Base-by-base conservation (phyloP, 176 grass and related monocot species). In the Ensete glaucum region DNA sequence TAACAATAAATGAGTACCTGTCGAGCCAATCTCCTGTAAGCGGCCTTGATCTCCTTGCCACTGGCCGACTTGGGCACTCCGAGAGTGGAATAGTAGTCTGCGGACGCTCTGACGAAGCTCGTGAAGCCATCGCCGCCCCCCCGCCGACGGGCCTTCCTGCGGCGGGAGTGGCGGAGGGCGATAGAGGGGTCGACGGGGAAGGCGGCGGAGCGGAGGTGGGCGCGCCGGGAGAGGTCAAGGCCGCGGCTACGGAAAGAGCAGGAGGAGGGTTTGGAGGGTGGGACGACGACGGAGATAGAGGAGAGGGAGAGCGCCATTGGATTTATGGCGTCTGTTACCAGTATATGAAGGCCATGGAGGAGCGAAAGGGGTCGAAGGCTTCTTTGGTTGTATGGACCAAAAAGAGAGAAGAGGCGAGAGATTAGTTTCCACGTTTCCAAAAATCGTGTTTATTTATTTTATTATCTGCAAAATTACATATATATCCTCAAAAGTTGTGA, bases 31-130 rank as follows among this genome's bases (percentile, higher is more conserved):
- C 83, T 93, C 59, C 95, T 82, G 79, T 99, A 99, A 2, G 95
- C 95, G 22, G 90, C 73, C 84, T 99, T 99, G 86, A 99, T 94
- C 80, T 91, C 95, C 62, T 94, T 99, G 78, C 65, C 83, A 76
- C 76, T 82, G 19, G 95, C 95, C 54, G 88, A 89, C 62, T 91
- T 88, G 53, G 85, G 70, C 59, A 99, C 82, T 60, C 95, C 95
- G 11, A 99, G 82, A 62, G 90, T 94, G 34, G 82, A 82, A 76
- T 99, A 99, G 75, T 99, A 99, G 81, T 99, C 95, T 14, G 88
- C 82, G 8, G 88, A 86, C 76, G 86, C 95, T 55, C 64, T 70
- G 53, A 99, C 54, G 48, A 73, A 20, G 56, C 9, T 53, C 4
- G 23, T 12, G 55, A 73, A 21, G 2, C 78, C 78, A 53, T 85